Base-by-base conservation (phyloP, 1,284 basidiomycete species). In the Paramarasmius palmivorus region DNA sequence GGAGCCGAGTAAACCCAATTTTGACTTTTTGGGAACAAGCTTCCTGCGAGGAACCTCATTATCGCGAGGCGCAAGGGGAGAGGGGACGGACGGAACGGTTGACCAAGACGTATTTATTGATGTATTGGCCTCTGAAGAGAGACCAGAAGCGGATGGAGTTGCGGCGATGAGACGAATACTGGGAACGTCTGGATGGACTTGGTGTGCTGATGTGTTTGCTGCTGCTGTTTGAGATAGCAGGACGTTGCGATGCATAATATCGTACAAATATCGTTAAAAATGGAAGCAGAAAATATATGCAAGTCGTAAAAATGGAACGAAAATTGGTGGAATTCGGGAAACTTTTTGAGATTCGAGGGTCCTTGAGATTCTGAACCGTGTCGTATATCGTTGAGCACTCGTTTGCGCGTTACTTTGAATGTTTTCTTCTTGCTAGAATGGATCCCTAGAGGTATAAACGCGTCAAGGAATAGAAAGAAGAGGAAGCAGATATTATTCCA, bases 1-100 rank as follows among this genome's bases (percentile, higher is more conserved):
- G 57, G 72, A 61, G 50, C 69, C 70, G 19, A 88, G 77, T 19
- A 88, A 70, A 26, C 76, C 71, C 1, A 89, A 76, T 61, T 83
- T 89, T 4, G 82, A 84, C 65, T 88, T 89, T 70, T 88, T 90
- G 10, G 85, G 88, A n/a, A 89, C 82, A 57, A 90, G 77, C 15
- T 81, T 80, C 55, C 75, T 82, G 34, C 78, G 76, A 0, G 72
- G 65, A 5, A 64, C 58, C 17, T 64, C 62, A 8, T 66, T 57
- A 32, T 65, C 64, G 39, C 54, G 25, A 40, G 58, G 58, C 22
- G 57, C 60, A 23, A 69, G 52, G 41, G 63, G 50, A 32, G 70
- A 68, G 8, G 65, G 60, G 36, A 69, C 61, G 34, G 39, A 61
- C 49, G 52, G 66, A 36, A 53, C 59, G 49, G 65, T 61, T 20